Evolutionary conservation across 495 filamentous ascomycete species (phyloP).

Genomic region (Xylaria cubensis): DNA sequence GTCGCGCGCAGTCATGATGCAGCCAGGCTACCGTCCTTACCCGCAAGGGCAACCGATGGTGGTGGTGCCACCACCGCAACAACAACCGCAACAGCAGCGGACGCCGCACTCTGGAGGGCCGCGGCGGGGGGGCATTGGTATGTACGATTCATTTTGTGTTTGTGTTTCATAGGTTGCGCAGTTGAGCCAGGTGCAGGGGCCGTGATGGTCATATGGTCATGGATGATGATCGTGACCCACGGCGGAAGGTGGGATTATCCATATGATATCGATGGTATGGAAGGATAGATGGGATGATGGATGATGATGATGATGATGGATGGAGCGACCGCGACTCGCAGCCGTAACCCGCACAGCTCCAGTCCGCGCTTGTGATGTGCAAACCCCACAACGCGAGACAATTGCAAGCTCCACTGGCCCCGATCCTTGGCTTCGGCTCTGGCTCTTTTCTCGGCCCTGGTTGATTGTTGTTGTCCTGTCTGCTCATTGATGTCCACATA

Average conservation of each 20-base stretch:
- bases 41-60: slow-evolving; percentile 46
- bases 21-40: slow-evolving; percentile 55
- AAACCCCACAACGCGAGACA: slow-evolving; percentile 28
- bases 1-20: slow-evolving; percentile 45
- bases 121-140: slow-evolving; percentile 57
- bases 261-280: slow-evolving; percentile 2
- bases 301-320: slow-evolving; percentile 1
- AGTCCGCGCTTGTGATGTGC: slow-evolving; percentile 25
- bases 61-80: slow-evolving; percentile 30
- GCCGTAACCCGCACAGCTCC: slow-evolving; percentile 17
- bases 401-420: slow-evolving; percentile 28
- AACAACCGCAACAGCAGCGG: slow-evolving; percentile 32
- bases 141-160: slow-evolving; percentile 35
- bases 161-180: slow-evolving; percentile 7
- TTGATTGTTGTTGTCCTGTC: neutral
- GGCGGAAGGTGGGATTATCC: neutral
- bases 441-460: slow-evolving; percentile 16
- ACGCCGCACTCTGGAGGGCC: slow-evolving; percentile 48
- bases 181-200: neutral
- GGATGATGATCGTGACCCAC: neutral
- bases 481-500: slow-evolving; percentile 18
- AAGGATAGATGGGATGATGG: slow-evolving; percentile 8
- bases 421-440: slow-evolving; percentile 23
- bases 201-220: neutral
- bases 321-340: slow-evolving; percentile 8